Percentiles rank a stretch among this genome's conserved stretches.
These are phyloP conservation scores for Sherardia arvensis DNA, from an alignment of 257 asterid genomes.

Conservation along the genomic window DNA sequence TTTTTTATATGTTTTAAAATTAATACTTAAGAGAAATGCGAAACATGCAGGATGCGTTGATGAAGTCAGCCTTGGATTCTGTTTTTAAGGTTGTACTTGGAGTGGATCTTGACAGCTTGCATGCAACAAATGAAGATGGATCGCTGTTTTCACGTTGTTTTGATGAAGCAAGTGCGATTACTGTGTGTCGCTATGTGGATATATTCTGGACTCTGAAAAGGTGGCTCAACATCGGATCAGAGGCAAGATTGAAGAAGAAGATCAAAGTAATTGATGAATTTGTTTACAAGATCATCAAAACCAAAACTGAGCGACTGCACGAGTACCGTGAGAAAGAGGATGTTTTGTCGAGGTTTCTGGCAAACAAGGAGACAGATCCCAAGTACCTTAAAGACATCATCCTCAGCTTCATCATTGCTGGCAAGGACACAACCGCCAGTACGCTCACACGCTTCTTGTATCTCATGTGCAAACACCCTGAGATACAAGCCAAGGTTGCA, in stretches of 20 bases:
- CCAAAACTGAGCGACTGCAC: slow-evolving; percentile 37
- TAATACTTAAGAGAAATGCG: not conserved
- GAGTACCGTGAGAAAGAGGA: slow-evolving; percentile 36
- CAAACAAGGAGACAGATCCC: slow-evolving; percentile 47
- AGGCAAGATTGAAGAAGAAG: too few species aligned
- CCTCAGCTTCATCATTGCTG: too few species aligned
- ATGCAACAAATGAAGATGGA: slow-evolving; percentile 37
- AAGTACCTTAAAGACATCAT: slow-evolving; percentile 49
- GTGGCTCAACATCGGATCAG: slow-evolving; percentile 48
- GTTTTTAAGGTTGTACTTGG: slow-evolving; percentile 60
- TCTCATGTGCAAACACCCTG: slow-evolving; percentile 57
- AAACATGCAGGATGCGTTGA: slow-evolving; percentile 43
- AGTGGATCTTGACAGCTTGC: slow-evolving; percentile 47
- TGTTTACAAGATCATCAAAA: slow-evolving; percentile 38
- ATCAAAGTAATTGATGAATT: too few species aligned
- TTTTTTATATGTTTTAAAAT: not conserved
- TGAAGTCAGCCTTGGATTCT: slow-evolving; percentile 66
- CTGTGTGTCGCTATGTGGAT: slow-evolving; percentile 41
- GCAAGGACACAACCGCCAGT: slow-evolving; percentile 64
- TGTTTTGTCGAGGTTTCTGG: slow-evolving; percentile 45
- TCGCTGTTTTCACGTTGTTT: slow-evolving; percentile 31
- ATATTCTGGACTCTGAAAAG: slow-evolving; percentile 48
- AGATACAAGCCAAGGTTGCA: slow-evolving; percentile 33
- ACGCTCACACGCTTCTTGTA: slow-evolving; percentile 67
- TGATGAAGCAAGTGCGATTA: slow-evolving; percentile 54